Evolutionary conservation across 169 alveolate genomes (phyloP), one percentile per base, ranked within the genome.

Genomic region (Cryptosporidium viatorum): DNA sequence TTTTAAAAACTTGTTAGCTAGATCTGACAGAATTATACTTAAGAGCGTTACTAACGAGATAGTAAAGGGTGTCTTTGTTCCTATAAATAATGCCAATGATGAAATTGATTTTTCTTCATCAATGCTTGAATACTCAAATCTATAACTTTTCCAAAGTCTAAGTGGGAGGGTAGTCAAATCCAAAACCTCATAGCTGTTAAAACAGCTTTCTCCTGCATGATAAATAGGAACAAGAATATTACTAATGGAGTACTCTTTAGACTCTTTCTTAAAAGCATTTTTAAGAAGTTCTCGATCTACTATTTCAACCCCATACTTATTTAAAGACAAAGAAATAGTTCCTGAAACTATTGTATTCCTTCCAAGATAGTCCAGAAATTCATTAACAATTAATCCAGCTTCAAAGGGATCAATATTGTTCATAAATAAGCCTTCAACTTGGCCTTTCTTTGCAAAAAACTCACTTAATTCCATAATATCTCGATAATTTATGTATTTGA

Each of bases 61-160:
- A 16, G 86, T 73, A 26, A 73, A 73, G 16, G 86, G 86, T 16
- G 86, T 73, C 31, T 73, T 73, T 10, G 86, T 73, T 3, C 86
- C 86, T 26, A 73, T 39, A 8, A 35, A 41, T 43, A 73, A 33
- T 4, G 70, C 43, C 9, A 73, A 58, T 23, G 86, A 73, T 8
- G 51, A 45, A 8, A 73, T 31, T 2, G 86, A 73, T 21, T 73
- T 73, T 16, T 73, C 70, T 18, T 73, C 70, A n/a, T 73, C 55
- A 10, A 51, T 39, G 29, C 68, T 73, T 0, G 86, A 73, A 43
- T 73, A 73, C 35, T 73, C 86, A 35, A 73, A 73, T 35, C 33
- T 73, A 41, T 73, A 73, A 58, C 71, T 73, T 18, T 31, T 51
- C 86, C 86, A 73, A 33, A 55, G 41, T n/a, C 68, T 55, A 12